Evolutionary conservation across 768 basidiomycete species (phyloP).

Genomic region (Leucosporidium creatinivorum): DNA sequence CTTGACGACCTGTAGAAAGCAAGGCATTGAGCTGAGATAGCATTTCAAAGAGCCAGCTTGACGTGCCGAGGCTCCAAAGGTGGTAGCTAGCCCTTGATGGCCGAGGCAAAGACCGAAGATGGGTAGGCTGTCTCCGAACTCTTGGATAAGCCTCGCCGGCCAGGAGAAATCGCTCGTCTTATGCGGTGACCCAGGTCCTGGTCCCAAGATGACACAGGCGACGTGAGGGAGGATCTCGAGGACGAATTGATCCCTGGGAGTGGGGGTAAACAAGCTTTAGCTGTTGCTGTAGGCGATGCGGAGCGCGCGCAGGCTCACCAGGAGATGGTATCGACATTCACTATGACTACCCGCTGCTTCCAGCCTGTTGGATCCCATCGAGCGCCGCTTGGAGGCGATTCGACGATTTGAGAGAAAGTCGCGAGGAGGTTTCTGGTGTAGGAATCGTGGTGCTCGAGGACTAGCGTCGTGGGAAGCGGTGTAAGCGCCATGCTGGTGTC

Average conservation of each 20-base stretch:
- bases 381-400: not conserved
- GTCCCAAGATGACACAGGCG: slow-evolving; percentile 29
- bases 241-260: slow-evolving; percentile 24
- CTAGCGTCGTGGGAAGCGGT: slow-evolving; percentile 10
- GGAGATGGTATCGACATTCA: slow-evolving; percentile 23
- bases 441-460: slow-evolving; percentile 30
- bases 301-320: slow-evolving; percentile 16
- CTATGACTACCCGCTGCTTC: slow-evolving; percentile 19
- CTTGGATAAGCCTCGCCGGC: slow-evolving; percentile 17
- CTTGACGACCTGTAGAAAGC: slow-evolving; percentile 6
- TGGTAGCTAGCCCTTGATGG: slow-evolving; percentile 29
- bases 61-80: slow-evolving; percentile 22
- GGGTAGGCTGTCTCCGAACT: slow-evolving; percentile 15
- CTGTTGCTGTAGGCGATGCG: not conserved
- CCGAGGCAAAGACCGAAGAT: slow-evolving; percentile 33
- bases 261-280: no score
- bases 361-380: slow-evolving; percentile 26
- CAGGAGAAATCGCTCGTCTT: slow-evolving; percentile 26
- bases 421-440: slow-evolving; percentile 30
- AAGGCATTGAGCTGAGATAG: not conserved
- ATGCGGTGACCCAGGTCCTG: slow-evolving; percentile 30
- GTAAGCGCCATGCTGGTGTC: no score
- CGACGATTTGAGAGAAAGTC: slow-evolving; percentile 7
- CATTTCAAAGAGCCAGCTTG: no score
- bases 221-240: slow-evolving; percentile 16